phyloP scores from a whole-genome alignment of 305 asterid species.

The Fraxinus baroniana region DNA sequence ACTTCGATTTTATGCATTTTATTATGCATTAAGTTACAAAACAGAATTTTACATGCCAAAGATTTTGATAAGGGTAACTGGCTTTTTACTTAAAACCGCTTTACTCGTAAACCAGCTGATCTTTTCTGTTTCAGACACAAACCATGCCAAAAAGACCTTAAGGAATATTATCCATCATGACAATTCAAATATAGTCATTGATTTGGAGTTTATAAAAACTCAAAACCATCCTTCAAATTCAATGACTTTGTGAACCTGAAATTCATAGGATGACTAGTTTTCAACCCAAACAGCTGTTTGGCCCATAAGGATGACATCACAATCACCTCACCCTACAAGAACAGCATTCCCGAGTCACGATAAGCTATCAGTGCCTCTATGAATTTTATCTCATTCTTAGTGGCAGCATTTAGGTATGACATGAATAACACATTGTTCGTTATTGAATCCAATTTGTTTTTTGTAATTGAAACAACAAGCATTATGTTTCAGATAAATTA shows the following conservation, averaged over 20 bases:
- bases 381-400: constrained; percentile 15
- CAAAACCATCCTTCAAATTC: constrained; percentile 11
- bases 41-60: background rate
- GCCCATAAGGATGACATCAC: constrained; percentile 1
- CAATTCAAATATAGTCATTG: background rate
- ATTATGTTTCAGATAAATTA: constrained; percentile 14
- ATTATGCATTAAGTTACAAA: background rate
- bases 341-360: constrained; percentile 7
- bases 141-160: background rate
- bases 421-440: background rate
- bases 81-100: background rate
- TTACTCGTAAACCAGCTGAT: background rate
- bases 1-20: background rate
- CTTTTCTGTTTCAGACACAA: background rate
- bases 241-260: background rate
- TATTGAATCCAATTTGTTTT: constrained; percentile 6
- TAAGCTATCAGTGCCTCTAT: background rate
- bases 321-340: constrained; percentile 9
- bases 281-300: background rate
- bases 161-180: background rate
- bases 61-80: background rate
- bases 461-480: constrained; percentile 2
- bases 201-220: constrained; percentile 6
- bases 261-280: background rate
- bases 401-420: background rate